Percentiles rank a stretch among this genome's conserved stretches.
Evolutionary conservation across 768 basidiomycete species (phyloP).

Genomic region (Kwoniella sp.): DNA sequence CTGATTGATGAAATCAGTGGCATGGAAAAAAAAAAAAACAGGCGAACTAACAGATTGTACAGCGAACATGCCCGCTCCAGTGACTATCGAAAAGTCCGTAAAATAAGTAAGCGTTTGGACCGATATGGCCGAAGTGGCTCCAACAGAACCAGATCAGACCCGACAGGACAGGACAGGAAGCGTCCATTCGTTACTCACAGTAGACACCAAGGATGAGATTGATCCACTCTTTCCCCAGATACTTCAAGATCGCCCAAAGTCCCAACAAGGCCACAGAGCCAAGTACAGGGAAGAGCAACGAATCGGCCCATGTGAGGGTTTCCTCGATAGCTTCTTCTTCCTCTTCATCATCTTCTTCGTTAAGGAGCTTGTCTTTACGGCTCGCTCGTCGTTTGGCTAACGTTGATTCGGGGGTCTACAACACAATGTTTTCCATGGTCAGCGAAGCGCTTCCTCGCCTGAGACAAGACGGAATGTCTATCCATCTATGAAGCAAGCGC

Average conservation of each 20-base stretch:
- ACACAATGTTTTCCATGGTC: no score
- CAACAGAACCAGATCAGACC: no score
- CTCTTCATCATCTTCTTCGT: constrained; percentile 55
- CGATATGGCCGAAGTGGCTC: no score
- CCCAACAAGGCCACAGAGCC: constrained; percentile 71
- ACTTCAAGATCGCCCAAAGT: constrained; percentile 71
- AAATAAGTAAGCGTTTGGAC: not conserved
- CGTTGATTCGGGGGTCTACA: constrained; percentile 22
- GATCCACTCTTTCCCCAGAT: constrained; percentile 75
- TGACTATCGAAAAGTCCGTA: constrained; percentile 2
- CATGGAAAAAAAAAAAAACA: no score
- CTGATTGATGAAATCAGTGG: no score
- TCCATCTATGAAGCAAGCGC: no score
- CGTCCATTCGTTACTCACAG: constrained; percentile 30
- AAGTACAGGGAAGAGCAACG: constrained; percentile 54
- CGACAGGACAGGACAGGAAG: no score
- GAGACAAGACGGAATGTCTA: no score
- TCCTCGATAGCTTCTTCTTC: constrained; percentile 66
- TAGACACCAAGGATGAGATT: constrained; percentile 68
- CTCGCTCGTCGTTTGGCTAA: constrained; percentile 6
- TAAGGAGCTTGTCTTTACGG: constrained; percentile 16
- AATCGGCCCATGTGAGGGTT: constrained; percentile 53
- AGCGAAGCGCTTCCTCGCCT: no score
- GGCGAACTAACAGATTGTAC: constrained; percentile 45
- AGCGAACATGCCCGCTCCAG: constrained; percentile 44